Evolutionary conservation across 2,329 filamentous ascomycete genomes (phyloP), one percentile per base, ranked within the genome.

Genomic region (Monilinia aucupariae): DNA sequence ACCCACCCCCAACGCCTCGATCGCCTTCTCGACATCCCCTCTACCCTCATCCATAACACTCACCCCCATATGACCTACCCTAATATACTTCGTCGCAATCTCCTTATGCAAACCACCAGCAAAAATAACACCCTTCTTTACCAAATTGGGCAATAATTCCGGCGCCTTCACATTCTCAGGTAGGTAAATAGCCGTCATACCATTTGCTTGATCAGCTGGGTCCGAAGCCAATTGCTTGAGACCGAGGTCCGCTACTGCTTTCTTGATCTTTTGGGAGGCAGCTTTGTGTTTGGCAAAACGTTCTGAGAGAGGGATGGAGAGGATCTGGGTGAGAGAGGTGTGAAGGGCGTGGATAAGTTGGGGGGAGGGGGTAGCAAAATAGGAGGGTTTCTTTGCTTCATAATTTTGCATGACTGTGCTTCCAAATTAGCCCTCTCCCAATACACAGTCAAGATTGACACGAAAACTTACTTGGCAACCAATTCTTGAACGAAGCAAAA

Each of bases 51-150:
- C 27, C 54, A 58, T 47, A 47, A 92, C 89, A 74, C 89, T 94
- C 66, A 97, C 91, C 70, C 94, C 94, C 94, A 99, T 99, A 76
- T 97, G 94, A 50, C 94, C 94, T 72, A 99, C 94, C 34, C 94
- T 86, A 70, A 99, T 90, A 76, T 99, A 99, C 79, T 90, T 94
- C 66, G 89, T 80, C 3, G 90, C 92, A 76, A 96, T 96, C 75
- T 96, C 91, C 82, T 94, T 96, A 81, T 99, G 94, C 71, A 99
- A 83, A 65, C 94, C 94, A 64, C 92, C 94, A 30, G 94, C 94
- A 75, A 97, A 97, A 65, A 99, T 85, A 48, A 99, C 90, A 37
- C 92, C 92, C 76, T 89, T 92, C 79, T 90, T 90, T 66, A 91
- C 77, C 67, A 99, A 80, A 74, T 86, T 92, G 15, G 94, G 92